Base-by-base conservation (phyloP, 768 basidiomycete species). In the Crassisporium funariophilum region DNA sequence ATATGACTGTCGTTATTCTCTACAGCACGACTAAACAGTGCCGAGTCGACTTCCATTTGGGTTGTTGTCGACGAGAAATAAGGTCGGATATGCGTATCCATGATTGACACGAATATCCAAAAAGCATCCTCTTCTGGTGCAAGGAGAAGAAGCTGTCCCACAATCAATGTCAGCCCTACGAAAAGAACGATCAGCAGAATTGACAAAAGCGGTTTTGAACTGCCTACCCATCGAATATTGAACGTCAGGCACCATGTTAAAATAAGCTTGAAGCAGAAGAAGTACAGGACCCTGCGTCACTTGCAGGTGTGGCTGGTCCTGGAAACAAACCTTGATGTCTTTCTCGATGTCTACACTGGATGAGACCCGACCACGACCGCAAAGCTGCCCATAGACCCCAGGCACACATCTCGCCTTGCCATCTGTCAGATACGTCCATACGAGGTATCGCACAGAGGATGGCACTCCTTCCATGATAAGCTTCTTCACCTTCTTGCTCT, bases 61-160 rank as follows among this genome's bases (percentile, higher is more conserved):
- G 74, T 71, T 2, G 53, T 49, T 6, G 55, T 37, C 0, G 74
- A 58, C 27, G 84, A 79, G 60, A 90, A 93, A 62, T 91, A 91
- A 0, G 83, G 72, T 1, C 90, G 84, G n/a, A 91, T 70, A 53
- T 91, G 83, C 1, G 79, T 77, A 54, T 92, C 88, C 90, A 93
- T 93, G 53, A 92, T 68, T 2, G 88, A 89, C 1, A 88, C 76
- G 60, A 92, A 91, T 15, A 88, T 91, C 90, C 90, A 93, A 63
- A 93, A 93, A 0, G 88, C 90, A 53, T 93, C 91, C 61, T 93
- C 91, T 52, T 93, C 90, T 0, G 90, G 91, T 0, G 88, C 80
- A 37, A 87, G 81, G 7, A 86, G 66, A 0, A 92, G 66, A 36
- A 92, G 67, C 51, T 89, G 83, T 2, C 87, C 87, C 16, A 83